phyloP scores from a whole-genome alignment of 768 basidiomycete species.

The Pulveroboletus sp. region DNA sequence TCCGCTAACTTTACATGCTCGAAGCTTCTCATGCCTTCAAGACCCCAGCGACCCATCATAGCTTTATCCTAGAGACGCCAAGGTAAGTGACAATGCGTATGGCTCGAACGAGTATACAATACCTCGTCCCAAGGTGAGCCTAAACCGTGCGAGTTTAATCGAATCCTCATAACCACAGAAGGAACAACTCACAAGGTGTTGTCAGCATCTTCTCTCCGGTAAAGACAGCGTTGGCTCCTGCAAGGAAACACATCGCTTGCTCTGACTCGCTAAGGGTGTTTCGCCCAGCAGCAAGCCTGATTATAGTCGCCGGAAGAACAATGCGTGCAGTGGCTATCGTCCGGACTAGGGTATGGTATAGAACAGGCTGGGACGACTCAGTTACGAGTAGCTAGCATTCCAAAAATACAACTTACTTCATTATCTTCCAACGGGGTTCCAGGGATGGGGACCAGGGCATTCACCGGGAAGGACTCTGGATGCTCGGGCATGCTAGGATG shows the following conservation, averaged over 20 bases:
- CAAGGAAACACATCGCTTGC: slow-evolving; percentile 98
- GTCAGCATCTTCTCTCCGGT: slow-evolving; percentile 99
- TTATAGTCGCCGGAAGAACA: slow-evolving; percentile 88
- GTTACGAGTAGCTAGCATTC: slow-evolving; percentile 6
- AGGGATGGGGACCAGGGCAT: slow-evolving; percentile 92
- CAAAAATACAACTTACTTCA: slow-evolving; percentile 50
- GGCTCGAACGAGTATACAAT: slow-evolving; percentile 11
- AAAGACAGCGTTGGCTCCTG: slow-evolving; percentile 96
- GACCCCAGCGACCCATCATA: slow-evolving; percentile 92
- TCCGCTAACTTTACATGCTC: slow-evolving; percentile 62
- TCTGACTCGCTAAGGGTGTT: slow-evolving; percentile 87
- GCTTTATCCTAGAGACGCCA: slow-evolving; percentile 71
- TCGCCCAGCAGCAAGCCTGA: slow-evolving; percentile 91
- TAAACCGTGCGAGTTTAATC: slow-evolving; percentile 27
- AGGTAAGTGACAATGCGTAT: background rate
- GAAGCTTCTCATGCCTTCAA: slow-evolving; percentile 90
- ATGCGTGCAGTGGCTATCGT: slow-evolving; percentile 96
- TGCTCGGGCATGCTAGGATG: slow-evolving; percentile 81
- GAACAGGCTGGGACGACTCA: slow-evolving; percentile 56
- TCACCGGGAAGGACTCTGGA: slow-evolving; percentile 99
- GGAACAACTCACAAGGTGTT: slow-evolving; percentile 74
- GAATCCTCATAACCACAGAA: background rate
- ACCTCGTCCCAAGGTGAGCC: slow-evolving; percentile 95
- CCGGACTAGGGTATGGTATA: slow-evolving; percentile 80
- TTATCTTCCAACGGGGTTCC: slow-evolving; percentile 93